Evolutionary conservation across 1,139 yeast genomes (phyloP), one percentile per base, ranked within the genome.

Genomic region (Sugiyamaella sp.): DNA sequence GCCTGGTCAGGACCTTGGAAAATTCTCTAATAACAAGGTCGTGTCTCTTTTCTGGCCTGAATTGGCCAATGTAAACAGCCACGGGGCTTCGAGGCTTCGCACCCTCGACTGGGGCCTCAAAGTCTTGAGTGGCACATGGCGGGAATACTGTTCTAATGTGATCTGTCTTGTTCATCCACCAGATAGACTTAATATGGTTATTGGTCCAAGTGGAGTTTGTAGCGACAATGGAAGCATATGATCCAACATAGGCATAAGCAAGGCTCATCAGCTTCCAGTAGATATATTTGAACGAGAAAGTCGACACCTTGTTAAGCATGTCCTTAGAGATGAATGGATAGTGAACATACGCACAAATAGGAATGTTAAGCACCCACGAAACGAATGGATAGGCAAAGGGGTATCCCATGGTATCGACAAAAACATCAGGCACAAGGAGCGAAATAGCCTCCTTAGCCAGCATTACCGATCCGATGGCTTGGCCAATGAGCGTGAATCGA

Each of bases 1-100:
- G 64, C 58, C 32, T 57, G 43, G 53, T 57, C 39, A 69, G 63
- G 63, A 84, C 86, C 52, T 76, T 71, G 9, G 82, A 74, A 71
- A 81, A 95, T 61, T 89, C 84, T 2, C 70, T 63, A 42, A 93
- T 70, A 2, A 91, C 78, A 51, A 93, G 74, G 17, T 72, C 77
- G 66, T 95, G 99, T 59, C 99, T 82, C 71, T 95, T 95, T 68
- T 95, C 99, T 0, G 97, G 95, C 56, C 99, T 81, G 72, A 89
- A 95, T 71, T 95, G 99, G 0, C 98, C 98, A 50, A 95, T 73
- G 56, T 86, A 89, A 6, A 93, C 77, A 56, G 90, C 75, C 33
- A 77, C 77, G 52, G 85, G 81, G 51, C 77, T 71, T 57, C 95
- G 76, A 0, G 57, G 55, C 24, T 46, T 54, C 40, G 49, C 49